Evolutionary conservation across 208 protist species (phyloP), one percentile per base, ranked within the genome.

Genomic region (Trypanosoma lewisi): DNA sequence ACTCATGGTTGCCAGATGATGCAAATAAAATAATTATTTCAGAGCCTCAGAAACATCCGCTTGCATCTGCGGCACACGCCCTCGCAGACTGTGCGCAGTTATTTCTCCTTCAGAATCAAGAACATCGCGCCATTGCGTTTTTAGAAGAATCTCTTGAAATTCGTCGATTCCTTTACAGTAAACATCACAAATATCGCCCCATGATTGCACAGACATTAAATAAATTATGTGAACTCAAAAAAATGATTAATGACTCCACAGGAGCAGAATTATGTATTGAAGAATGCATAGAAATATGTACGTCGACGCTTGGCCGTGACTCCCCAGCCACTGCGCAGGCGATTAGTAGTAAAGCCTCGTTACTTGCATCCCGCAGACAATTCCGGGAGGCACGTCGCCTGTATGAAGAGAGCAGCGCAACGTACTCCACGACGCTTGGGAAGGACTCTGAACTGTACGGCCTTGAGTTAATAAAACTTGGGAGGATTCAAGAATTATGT

Each of bases 171-270:
- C 67, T 95, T 19, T 95, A 95, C 78, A 79, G 27, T 42, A 68
- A 78, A 0, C 82, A 93, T 61, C 63, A 81, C 45, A 92, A 91
- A 74, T 95, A 81, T 69, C 76, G 83, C 31, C 86, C 89, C 30
- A 92, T 95, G 67, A 95, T 95, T 71, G 89, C 89, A 41, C 89
- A 95, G 68, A 95, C 89, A 31, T 77, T 95, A 14, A 92, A 91
- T 75, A 95, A 95, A 58, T 73, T 95, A 16, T 88, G 79, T 60
- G 89, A 95, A 64, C 70, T 95, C 28, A 88, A 89, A 53, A 93
- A 92, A 66, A 63, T 82, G 12, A 78, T 91, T 23, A 78, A 88
- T 63, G 89, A 95, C 63, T 67, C 73, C 19, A 78, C 82, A 2
- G 89, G 86, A 9, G 89, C 89, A 21, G 89, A 95, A 65, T 81